Evolutionary conservation across 2,329 filamentous ascomycete species (phyloP).

Genomic region (Ceratocystis cacaofunesta): DNA sequence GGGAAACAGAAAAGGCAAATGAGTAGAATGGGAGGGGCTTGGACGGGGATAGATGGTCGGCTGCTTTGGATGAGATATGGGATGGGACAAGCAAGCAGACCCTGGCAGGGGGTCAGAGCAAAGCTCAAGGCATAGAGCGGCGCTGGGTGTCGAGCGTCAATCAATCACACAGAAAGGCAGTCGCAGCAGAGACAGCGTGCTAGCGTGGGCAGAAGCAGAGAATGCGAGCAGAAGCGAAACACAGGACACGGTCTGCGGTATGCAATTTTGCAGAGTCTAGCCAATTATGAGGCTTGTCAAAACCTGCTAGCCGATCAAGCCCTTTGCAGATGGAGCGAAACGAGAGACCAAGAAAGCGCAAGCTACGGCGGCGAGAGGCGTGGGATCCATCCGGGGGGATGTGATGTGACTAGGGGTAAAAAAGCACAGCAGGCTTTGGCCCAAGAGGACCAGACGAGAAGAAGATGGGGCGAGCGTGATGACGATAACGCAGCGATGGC

Average conservation of each 20-base stretch:
- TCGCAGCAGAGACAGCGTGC: not conserved
- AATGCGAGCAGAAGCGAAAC: not conserved
- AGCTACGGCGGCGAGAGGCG: not conserved
- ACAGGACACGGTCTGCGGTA: not conserved
- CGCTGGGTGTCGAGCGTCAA: not conserved
- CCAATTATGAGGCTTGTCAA: not conserved
- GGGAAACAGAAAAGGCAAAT: conserved; percentile 11
- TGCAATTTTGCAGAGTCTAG: not conserved
- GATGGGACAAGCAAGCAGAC: conserved; percentile 9
- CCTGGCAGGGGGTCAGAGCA: conserved; percentile 11
- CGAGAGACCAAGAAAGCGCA: not conserved
- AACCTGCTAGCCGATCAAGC: not conserved
- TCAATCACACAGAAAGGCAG: not conserved
- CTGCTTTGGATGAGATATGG: conserved; percentile 12
- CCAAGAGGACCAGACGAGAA: too few relatives aligned
- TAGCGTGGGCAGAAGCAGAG: not conserved
- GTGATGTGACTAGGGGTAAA: not conserved
- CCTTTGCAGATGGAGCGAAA: not conserved
- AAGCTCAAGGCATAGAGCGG: not conserved
- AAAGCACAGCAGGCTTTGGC: too few relatives aligned
- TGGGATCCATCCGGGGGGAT: not conserved
- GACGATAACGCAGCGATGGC: too few relatives aligned
- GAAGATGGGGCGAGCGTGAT: too few relatives aligned
- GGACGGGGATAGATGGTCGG: not conserved
- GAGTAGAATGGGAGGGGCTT: not conserved